phyloP scores from a whole-genome alignment of 2,329 filamentous ascomycete species.

The Aschersonia sp. region DNA sequence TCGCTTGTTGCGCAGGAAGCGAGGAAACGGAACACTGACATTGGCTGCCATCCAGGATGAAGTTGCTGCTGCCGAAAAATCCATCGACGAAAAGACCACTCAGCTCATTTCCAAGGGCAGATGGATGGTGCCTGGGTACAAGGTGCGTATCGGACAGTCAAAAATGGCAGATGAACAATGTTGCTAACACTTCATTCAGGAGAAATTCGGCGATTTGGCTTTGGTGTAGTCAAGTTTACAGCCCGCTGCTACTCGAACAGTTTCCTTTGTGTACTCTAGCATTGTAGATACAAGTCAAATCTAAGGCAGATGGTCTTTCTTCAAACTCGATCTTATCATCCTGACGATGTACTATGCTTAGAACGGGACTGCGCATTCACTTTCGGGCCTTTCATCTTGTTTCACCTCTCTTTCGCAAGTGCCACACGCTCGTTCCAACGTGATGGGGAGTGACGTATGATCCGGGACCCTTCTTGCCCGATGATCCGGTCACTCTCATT shows the following conservation, averaged over 20 bases:
- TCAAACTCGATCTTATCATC: too few species aligned
- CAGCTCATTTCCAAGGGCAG: conserved; percentile 94
- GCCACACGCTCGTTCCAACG: too few species aligned
- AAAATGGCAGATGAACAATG: neutral
- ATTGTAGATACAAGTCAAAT: conserved; percentile 49
- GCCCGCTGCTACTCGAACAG: conserved; percentile 20
- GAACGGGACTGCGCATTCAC: too few species aligned
- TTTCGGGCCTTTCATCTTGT: too few species aligned
- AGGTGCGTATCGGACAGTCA: conserved; percentile 44
- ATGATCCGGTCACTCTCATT: too few species aligned
- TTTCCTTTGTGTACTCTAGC: conserved; percentile 53
- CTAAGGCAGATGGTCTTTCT: neutral
- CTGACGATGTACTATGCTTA: too few species aligned
- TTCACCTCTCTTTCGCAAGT: too few species aligned
- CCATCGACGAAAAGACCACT: conserved; percentile 93
- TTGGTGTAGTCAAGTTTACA: conserved; percentile 55
- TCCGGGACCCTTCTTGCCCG: too few species aligned
- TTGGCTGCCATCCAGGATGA: conserved; percentile 54
- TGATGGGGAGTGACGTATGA: too few species aligned
- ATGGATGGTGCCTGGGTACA: conserved; percentile 98
- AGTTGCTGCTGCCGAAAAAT: conserved; percentile 82
- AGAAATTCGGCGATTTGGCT: conserved; percentile 97
- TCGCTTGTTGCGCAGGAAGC: too few species aligned
- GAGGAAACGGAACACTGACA: too few species aligned
- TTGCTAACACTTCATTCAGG: conserved; percentile 47